phyloP scores from a whole-genome alignment of 2,329 filamentous ascomycete genomes.

The Laburnicola sp. region DNA sequence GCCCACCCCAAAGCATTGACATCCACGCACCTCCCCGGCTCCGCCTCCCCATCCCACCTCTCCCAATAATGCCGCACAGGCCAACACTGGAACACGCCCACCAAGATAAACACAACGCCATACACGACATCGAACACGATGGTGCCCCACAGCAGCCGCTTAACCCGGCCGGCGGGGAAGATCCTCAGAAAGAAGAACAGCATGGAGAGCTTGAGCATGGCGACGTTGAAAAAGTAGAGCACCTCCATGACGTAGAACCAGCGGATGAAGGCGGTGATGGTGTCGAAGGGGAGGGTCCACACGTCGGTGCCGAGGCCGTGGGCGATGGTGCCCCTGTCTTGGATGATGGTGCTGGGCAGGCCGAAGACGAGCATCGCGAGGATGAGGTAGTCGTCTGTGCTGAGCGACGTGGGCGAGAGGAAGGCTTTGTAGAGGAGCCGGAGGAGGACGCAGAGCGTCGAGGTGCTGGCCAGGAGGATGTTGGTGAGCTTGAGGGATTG shows the following conservation, averaged over 20 bases:
- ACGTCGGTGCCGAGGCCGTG: constrained; percentile 54
- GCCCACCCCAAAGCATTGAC: constrained; percentile 35
- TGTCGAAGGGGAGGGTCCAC: constrained; percentile 50
- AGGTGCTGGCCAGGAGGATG: constrained; percentile 40
- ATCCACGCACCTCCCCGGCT: constrained; percentile 35
- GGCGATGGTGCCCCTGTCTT: constrained; percentile 9
- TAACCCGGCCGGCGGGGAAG: constrained; percentile 20
- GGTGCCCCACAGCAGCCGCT: constrained; percentile 9
- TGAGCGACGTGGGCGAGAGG: constrained; percentile 39
- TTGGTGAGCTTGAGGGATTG: constrained; percentile 36
- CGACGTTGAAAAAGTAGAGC: constrained; percentile 31
- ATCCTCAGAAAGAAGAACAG: constrained; percentile 29
- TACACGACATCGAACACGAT: constrained; percentile 23
- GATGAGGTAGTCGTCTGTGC: constrained; percentile 44
- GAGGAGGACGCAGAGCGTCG: constrained; percentile 38
- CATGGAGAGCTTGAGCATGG: constrained; percentile 26
- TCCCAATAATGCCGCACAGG: constrained; percentile 36
- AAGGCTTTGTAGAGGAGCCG: constrained; percentile 45
- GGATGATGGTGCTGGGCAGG: constrained; percentile 24
- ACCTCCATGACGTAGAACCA: constrained; percentile 34
- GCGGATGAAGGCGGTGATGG: constrained; percentile 48
- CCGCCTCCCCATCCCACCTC: constrained; percentile 23
- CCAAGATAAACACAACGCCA: constrained; percentile 19
- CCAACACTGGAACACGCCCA: constrained; percentile 30
- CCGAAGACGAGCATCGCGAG: constrained; percentile 18